Percentiles rank a stretch among this genome's conserved stretches.
phyloP scores from a whole-genome alignment of 306 rosid species.

The Sechiopsis laciniata region DNA sequence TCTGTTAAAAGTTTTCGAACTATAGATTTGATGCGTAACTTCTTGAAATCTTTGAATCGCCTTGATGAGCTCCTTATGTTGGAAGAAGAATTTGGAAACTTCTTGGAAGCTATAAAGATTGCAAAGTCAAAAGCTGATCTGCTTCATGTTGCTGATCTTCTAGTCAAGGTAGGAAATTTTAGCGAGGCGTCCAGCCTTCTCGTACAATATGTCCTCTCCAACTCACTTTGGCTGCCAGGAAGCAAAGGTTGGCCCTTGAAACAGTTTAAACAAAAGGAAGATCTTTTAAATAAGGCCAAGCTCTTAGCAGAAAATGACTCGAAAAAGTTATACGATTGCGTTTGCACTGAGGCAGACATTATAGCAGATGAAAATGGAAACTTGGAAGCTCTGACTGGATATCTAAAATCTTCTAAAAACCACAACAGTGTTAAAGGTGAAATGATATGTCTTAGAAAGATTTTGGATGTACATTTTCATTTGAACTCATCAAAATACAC shows the following conservation, averaged over 20 bases:
- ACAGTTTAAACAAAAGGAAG: slow-evolving; percentile 36
- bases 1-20: slow-evolving; percentile 62
- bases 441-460: slow-evolving; percentile 44
- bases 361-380: slow-evolving; percentile 28
- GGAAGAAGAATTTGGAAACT: slow-evolving; percentile 70
- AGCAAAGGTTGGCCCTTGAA: slow-evolving; percentile 67
- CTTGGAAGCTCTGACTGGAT: slow-evolving; percentile 22
- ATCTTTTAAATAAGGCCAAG: slow-evolving; percentile 45
- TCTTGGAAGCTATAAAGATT: slow-evolving; percentile 44
- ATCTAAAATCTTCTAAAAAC: slow-evolving; percentile 36
- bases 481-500: slow-evolving; percentile 28
- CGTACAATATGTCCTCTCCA: slow-evolving; percentile 39
- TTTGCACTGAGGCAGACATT: slow-evolving; percentile 44
- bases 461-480: slow-evolving; percentile 51
- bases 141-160: slow-evolving; percentile 37
- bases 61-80: slow-evolving; percentile 53
- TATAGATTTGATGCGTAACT: slow-evolving; percentile 40
- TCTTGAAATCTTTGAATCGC: slow-evolving; percentile 39
- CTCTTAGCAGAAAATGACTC: slow-evolving; percentile 39
- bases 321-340: slow-evolving; percentile 27
- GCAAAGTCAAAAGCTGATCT: slow-evolving; percentile 52
- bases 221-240: slow-evolving; percentile 62
- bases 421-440: slow-evolving; percentile 42
- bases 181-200: slow-evolving; percentile 39
- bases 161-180: slow-evolving; percentile 49